Base-by-base conservation (phyloP, 306 rosid genomes). In the Oemleria cerasiformis region DNA sequence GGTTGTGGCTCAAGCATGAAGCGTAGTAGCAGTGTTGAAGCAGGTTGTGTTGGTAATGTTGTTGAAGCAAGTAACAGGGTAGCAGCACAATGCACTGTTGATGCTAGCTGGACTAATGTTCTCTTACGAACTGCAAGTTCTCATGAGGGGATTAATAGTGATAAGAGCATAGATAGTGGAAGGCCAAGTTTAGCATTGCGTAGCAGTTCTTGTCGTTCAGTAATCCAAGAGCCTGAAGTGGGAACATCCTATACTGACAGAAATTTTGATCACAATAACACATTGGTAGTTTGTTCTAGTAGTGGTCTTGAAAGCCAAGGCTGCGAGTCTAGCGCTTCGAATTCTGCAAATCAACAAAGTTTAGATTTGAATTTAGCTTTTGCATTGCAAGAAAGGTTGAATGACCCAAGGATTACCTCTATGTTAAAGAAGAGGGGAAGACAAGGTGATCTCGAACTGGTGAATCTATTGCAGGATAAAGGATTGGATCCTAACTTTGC, bases 401-500 rank as follows among this genome's bases (percentile, higher is more conserved):
- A 83, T 84, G 97, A 95, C 80, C 99, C 99, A 20, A 88, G 92
- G 87, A 86, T 95, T 65, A 87, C 97, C 73, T 89, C 92, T 63
- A 85, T 91, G 80, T 78, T 95, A 77, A 95, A 89, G 83, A 85
- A 85, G 77, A 88, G 88, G 65, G 80, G 87, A 57, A 88, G 96
- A 72, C 92, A 86, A 73, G 96, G 97, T 67, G 97, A 95, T 78
- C 84, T 68, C 56, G 99, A 91, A 63, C 80, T 95, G 48, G 89
- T 91, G 60, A 84, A 83, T 79, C 84, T 95, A 68, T 85, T 95
- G 80, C 92, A 95, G 71, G 92, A 95, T 86, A 95, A 95, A 82
- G 99, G 99, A 56, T 76, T 95, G 85, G 99, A 95, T 85, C 99
- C 99, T 20, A 95, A 95, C 90, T 95, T 95, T 85, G 99, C 92